Evolutionary conservation across 2,329 filamentous ascomycete genomes (phyloP).

Genomic region (Alternaria tenuissima): DNA sequence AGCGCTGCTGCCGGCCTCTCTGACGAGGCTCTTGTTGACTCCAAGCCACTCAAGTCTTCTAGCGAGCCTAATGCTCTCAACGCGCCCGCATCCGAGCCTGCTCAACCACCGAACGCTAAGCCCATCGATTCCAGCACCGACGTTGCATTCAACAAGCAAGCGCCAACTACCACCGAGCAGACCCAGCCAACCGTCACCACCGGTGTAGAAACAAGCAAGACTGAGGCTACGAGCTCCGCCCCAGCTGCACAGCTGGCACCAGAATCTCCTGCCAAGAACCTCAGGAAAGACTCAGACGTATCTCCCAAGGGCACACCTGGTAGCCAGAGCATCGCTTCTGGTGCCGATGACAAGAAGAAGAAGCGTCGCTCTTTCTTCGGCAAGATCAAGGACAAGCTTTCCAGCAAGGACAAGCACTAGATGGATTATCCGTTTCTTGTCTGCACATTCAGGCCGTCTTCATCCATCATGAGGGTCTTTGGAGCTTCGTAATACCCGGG

Average conservation of each 20-base stretch:
- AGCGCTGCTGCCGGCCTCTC: conserved; percentile 44
- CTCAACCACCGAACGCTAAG: conserved; percentile 35
- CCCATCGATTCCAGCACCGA: conserved; percentile 45
- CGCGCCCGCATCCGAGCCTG: conserved; percentile 46
- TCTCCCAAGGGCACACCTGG: conserved; percentile 51
- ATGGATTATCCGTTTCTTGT: conserved; percentile 11
- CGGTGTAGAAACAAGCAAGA: conserved; percentile 48
- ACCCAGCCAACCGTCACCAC: conserved; percentile 53
- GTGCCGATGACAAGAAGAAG: conserved; percentile 54
- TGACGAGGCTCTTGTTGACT: conserved; percentile 39
- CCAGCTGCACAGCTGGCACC: conserved; percentile 25
- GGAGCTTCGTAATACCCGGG: conserved; percentile 35
- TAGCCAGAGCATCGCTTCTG: conserved; percentile 46
- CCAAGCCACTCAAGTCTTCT: conserved; percentile 42
- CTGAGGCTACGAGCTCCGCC: conserved; percentile 30
- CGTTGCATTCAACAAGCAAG: conserved; percentile 54
- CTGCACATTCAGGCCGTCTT: conserved; percentile 24
- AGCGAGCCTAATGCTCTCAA: conserved; percentile 48
- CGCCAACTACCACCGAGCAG: conserved; percentile 49
- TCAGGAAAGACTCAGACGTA: conserved; percentile 36
- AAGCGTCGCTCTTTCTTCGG: conserved; percentile 59
- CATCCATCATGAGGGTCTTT: conserved; percentile 9
- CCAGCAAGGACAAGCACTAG: conserved; percentile 42
- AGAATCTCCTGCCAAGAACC: conserved; percentile 43
- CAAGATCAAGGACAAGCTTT: conserved; percentile 60